Base-by-base conservation (phyloP, 23 red algal species). In the Agarophyton chilense region DNA sequence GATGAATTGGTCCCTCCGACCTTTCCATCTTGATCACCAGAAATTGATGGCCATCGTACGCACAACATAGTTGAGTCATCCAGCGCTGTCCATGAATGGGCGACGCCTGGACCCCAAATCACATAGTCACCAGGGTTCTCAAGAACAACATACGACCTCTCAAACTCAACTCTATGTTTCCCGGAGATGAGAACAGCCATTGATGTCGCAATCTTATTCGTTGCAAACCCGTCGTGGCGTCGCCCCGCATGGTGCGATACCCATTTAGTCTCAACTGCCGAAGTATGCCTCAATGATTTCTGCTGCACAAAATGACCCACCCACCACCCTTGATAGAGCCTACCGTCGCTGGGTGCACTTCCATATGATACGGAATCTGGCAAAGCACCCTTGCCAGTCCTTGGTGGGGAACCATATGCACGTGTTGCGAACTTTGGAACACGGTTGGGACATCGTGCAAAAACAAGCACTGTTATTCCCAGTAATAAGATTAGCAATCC, bases 111-210 rank as follows among this genome's bases (percentile, higher is more conserved):
- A 17, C 61, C 71, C 81, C 81, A 94, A 42, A 94, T 76, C 25
- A 87, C 81, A n/a, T 89, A 94, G 64, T 94, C 92, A 26, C 92
- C 92, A 11, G 40, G 49, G 38, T 82, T 80, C 44, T 83, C 84
- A 26, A 94, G 83, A 39, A 83, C 57, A n/a, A 94, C 92, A 73
- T 80, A 68, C 29, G 79, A 52, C 10, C 62, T 63, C 41, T 66
- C 79, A 81, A 94, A 94, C 60, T 86, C 72, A n/a, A 94, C 17
- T 21, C 80, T 62, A 71, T 94, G 91, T 51, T 51, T 80, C 29
- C 91, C 91, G 18, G 46, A 25, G 33, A 94, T 79, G 19, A 94
- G 74, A 25, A 94, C 58, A 34, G 91, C 91, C 91, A 94, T 94
- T 47, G 67, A 78, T 57, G 79, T 84, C 19, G 70, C 91, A 31